phyloP scores from a whole-genome alignment of 1,284 basidiomycete species.

The Pyrrhoderma noxium region DNA sequence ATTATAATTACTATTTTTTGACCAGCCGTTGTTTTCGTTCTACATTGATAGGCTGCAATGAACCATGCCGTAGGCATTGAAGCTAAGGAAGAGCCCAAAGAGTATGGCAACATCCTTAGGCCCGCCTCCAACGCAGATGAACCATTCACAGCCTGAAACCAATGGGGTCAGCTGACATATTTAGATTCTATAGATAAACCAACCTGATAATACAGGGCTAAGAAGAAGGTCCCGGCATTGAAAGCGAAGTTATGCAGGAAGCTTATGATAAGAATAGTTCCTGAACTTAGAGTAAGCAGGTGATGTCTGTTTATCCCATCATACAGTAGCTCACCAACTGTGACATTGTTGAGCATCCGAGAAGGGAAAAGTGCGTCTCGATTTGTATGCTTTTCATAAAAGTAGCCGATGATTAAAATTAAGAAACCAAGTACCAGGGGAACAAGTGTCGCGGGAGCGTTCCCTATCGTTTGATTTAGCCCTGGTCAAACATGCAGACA shows the following conservation, averaged over 20 bases:
- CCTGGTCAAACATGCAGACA: background rate
- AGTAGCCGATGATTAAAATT: slow-evolving; percentile 46
- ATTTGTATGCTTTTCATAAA: slow-evolving; percentile 58
- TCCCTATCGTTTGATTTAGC: slow-evolving; percentile 40
- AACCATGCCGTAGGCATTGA: slow-evolving; percentile 77
- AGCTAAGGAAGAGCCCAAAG: slow-evolving; percentile 70
- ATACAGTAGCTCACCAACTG: slow-evolving; percentile 41
- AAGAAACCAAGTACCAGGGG: slow-evolving; percentile 49
- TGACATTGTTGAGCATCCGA: slow-evolving; percentile 48
- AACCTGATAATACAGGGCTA: slow-evolving; percentile 74
- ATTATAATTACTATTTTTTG: slow-evolving; percentile 55
- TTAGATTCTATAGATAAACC: slow-evolving; percentile 15
- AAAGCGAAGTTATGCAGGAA: slow-evolving; percentile 77
- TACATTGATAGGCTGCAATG: slow-evolving; percentile 55
- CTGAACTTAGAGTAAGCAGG: slow-evolving; percentile 31
- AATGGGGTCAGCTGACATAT: slow-evolving; percentile 12
- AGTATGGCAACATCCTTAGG: slow-evolving; percentile 68
- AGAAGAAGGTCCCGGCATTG: slow-evolving; percentile 75
- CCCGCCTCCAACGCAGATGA: slow-evolving; percentile 62
- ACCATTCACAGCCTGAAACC: slow-evolving; percentile 54
- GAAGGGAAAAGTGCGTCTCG: slow-evolving; percentile 68
- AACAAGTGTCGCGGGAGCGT: slow-evolving; percentile 48
- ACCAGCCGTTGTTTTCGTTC: slow-evolving; percentile 47
- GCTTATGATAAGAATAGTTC: slow-evolving; percentile 54
- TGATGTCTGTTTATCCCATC: background rate